Evolutionary conservation across 2,329 filamentous ascomycete genomes (phyloP).

Genomic region (Colletotrichum ledebouriae): DNA sequence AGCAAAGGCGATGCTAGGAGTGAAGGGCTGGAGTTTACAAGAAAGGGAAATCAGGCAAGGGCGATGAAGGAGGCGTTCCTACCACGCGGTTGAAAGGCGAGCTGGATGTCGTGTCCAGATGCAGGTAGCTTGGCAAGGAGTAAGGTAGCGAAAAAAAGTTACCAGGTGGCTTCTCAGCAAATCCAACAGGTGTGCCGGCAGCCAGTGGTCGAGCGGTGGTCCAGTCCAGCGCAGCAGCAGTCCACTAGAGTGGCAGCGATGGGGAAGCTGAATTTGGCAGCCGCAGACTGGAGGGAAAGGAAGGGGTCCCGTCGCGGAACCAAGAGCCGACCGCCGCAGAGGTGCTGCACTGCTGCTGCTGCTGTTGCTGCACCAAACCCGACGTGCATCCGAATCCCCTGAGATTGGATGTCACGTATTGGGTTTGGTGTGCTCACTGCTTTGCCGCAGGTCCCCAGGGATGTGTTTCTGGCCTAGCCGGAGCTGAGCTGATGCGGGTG

Average conservation of each 20-base stretch:
- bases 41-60: slow-evolving; percentile 38
- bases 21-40: slow-evolving; percentile 18
- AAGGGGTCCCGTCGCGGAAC: slow-evolving; percentile 29
- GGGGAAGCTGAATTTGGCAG: slow-evolving; percentile 21
- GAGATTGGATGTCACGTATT: slow-evolving; percentile 26
- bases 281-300: background rate
- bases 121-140: slow-evolving; percentile 38
- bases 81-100: slow-evolving; percentile 39
- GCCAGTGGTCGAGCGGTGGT: slow-evolving; percentile 43
- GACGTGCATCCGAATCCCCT: slow-evolving; percentile 36
- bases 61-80: slow-evolving; percentile 41
- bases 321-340: slow-evolving; percentile 35
- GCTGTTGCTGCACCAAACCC: slow-evolving; percentile 30
- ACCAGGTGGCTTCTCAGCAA: slow-evolving; percentile 42
- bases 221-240: slow-evolving; percentile 31
- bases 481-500: slow-evolving; percentile 29
- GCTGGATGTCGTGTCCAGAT: slow-evolving; percentile 42
- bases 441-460: slow-evolving; percentile 29
- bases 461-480: slow-evolving; percentile 30
- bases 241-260: slow-evolving; percentile 22
- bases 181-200: slow-evolving; percentile 48
- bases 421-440: slow-evolving; percentile 20
- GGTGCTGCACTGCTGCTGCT: slow-evolving; percentile 26
- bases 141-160: slow-evolving; percentile 36
- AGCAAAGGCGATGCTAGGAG: slow-evolving; percentile 30